Percentiles rank a stretch among this genome's conserved stretches.
Evolutionary conservation across 2,329 filamentous ascomycete species (phyloP).

Genomic region (Seiridium unicorne): DNA sequence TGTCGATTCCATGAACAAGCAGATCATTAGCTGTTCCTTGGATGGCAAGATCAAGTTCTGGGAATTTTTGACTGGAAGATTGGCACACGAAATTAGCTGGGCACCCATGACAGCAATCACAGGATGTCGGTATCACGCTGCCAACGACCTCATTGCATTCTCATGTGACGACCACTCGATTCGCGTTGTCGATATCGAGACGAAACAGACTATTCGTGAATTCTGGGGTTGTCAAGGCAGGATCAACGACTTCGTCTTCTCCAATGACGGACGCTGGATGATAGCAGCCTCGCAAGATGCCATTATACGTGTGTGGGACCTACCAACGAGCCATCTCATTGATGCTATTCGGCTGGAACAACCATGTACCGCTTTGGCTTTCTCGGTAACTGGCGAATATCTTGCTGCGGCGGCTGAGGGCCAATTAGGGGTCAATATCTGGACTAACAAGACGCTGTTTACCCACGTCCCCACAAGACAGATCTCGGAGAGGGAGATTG

Average conservation of each 20-base stretch:
- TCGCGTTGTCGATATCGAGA: conserved; percentile 85
- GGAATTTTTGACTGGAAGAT: conserved; percentile 83
- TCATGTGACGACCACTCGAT: conserved; percentile 87
- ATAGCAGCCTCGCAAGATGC: conserved; percentile 82
- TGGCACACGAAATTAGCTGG: conserved; percentile 83
- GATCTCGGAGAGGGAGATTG: conserved; percentile 75
- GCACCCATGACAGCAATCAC: conserved; percentile 73
- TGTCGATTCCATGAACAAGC: conserved; percentile 86
- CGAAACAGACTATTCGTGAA: conserved; percentile 86
- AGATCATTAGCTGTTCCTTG: conserved; percentile 79
- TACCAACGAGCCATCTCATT: conserved; percentile 92
- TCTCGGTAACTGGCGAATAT: conserved; percentile 88
- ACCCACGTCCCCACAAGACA: conserved; percentile 83
- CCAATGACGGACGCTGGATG: conserved; percentile 90
- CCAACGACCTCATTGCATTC: conserved; percentile 83
- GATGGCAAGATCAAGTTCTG: conserved; percentile 98
- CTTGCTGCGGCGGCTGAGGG: conserved; percentile 85
- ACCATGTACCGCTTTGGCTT: conserved; percentile 79
- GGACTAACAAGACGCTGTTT: conserved; percentile 93
- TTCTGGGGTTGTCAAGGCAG: conserved; percentile 76
- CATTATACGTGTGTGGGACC: conserved; percentile 85
- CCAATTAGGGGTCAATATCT: conserved; percentile 85
- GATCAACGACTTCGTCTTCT: conserved; percentile 85
- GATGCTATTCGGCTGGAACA: conserved; percentile 81
- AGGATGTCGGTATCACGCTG: conserved; percentile 75